Base-by-base conservation (phyloP, 768 basidiomycete genomes). In the Pulveroboletus sp. region DNA sequence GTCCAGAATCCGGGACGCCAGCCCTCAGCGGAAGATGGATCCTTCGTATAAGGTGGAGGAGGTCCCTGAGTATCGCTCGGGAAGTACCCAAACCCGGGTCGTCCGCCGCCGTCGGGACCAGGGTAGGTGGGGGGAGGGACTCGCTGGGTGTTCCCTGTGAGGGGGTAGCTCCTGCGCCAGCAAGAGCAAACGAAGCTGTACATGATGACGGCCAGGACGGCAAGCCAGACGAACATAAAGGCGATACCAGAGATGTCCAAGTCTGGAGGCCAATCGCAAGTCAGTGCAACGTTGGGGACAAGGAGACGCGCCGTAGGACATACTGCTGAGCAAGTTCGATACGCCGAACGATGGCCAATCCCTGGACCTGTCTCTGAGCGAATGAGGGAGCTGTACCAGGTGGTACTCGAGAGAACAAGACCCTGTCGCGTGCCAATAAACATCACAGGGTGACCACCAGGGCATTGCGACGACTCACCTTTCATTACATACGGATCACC, bases 381-480 rank as follows among this genome's bases (percentile, higher is more conserved):
- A 38, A 17, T 63, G 57, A 0, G 86, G 86, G 6, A 93, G 72
- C 44, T 85, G 79, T 17, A 89, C 79, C 3, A 97, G 79, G 41
- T 79, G 77, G 63, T 96, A 97, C 52, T 91, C 82, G 46, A 97
- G 72, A 7, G 84, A 85, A 67, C 93, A 97, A 14, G 92, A 93
- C 15, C 86, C 93, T 92, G 51, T 24, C 30, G 40, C 38, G 51
- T 14, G 38, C 44, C 15, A 40, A 43, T 31, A 21, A 21, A 21
- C 21, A 21, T 21, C 21, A 21, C 21, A 21, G 21, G 3, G 21
- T 21, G 21, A 21, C 21, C 21, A 21, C 21, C 21, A 21, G 21
- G 39, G 38, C 30, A 14, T 35, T 33, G 21, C 39, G 38, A 36
- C 27, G 44, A 55, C 55, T 70, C 31, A 86, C 93, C 93, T 74